phyloP scores from a whole-genome alignment of 2,329 filamentous ascomycete species.

The Phaeoacremonium minimum region DNA sequence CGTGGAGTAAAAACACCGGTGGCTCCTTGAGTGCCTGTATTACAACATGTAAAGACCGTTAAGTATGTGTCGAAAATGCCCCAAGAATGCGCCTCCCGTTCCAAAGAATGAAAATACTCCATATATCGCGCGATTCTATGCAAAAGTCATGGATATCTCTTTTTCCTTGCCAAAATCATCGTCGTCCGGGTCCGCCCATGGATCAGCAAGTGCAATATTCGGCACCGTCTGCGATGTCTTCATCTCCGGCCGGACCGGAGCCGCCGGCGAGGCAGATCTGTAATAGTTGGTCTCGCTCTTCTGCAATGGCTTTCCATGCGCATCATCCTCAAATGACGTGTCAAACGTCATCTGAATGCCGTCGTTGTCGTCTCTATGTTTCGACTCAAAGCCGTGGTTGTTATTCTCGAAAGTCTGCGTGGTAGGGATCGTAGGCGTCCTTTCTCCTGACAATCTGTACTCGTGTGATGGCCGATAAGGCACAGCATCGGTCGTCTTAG shows the following conservation, averaged over 20 bases:
- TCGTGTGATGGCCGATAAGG: conserved; percentile 15
- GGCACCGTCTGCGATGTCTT: conserved; percentile 45
- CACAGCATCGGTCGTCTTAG: conserved; percentile 39
- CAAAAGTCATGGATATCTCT: conserved; percentile 80
- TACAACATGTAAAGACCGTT: too few species aligned
- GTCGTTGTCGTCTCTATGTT: too few species aligned
- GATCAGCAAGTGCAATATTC: conserved; percentile 48
- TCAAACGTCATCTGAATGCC: conserved; percentile 71
- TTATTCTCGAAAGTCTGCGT: conserved; percentile 11
- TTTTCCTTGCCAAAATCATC: conserved; percentile 68
- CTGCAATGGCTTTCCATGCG: neutral
- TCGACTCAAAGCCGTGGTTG: too few species aligned
- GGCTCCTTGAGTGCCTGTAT: too few species aligned
- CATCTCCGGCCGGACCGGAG: conserved; percentile 31
- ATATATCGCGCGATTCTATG: too few species aligned
- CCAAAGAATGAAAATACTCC: too few species aligned
- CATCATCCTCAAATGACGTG: conserved; percentile 47
- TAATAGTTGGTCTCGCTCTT: neutral
- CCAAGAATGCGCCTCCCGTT: neutral
- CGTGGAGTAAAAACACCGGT: too few species aligned
- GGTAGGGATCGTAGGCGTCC: conserved; percentile 21
- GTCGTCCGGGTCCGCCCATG: conserved; percentile 65
- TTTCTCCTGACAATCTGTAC: conserved; percentile 15
- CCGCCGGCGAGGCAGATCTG: conserved; percentile 9
- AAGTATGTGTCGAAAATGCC: conserved; percentile 1